Percentiles rank a stretch among this genome's conserved stretches.
Conservation (phyloP, 148 eudicot genomes). For the Rhododendron williamsianum region DNA sequence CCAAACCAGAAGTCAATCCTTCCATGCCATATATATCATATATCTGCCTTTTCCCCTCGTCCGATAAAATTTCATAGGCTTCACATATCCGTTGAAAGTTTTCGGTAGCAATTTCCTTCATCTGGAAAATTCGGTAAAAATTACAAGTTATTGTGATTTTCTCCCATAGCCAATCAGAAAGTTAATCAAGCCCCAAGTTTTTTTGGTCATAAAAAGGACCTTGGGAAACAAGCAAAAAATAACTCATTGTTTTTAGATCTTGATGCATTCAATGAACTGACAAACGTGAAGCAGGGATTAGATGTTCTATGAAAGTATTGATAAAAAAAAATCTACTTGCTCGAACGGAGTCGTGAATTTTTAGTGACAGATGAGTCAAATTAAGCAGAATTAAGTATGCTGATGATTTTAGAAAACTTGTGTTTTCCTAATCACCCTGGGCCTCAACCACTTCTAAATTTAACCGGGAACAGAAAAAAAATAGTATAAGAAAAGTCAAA, state of each 20-base stretch:
- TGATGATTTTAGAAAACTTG: background rate
- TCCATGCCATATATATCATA: constrained; percentile 98
- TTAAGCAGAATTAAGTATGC: background rate
- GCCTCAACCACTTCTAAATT: background rate
- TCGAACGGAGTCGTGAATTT: background rate
- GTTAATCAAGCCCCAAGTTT: background rate
- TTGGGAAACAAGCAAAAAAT: background rate
- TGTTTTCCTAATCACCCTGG: background rate
- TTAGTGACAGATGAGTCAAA: background rate
- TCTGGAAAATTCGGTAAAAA: constrained; percentile 32
- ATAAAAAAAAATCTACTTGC: background rate
- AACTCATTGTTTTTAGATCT: background rate
- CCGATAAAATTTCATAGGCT: constrained; percentile 94
- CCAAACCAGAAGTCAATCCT: constrained; percentile 85
- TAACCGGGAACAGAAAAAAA: background rate
- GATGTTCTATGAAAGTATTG: background rate
- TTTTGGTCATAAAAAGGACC: background rate
- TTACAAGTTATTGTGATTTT: background rate
- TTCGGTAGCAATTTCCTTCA: constrained; percentile 93
- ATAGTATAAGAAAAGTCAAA: background rate
- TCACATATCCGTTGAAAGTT: constrained; percentile 96
- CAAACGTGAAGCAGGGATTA: background rate
- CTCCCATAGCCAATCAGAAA: constrained; percentile 5
- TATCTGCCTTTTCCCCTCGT: constrained; percentile 77
- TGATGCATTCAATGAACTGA: background rate